phyloP scores from a whole-genome alignment of 306 rosid species.

The Quillaja saponaria region DNA sequence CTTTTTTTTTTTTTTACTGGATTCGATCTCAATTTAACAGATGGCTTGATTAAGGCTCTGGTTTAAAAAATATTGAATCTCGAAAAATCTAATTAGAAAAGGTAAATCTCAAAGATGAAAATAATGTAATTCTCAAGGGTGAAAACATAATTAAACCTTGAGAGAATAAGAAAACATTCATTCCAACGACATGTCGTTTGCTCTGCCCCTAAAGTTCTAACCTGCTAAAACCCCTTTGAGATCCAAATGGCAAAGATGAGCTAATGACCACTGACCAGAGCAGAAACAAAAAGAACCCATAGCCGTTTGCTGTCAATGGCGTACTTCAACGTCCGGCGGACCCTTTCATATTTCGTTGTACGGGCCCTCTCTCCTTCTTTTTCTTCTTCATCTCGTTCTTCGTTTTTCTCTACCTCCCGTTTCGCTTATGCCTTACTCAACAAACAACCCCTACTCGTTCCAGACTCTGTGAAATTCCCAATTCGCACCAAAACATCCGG shows the following conservation, averaged over 20 bases:
- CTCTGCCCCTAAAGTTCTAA: background rate
- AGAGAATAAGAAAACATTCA: too few relatives aligned
- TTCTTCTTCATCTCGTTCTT: slow-evolving; percentile 29
- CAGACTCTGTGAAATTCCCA: slow-evolving; percentile 22
- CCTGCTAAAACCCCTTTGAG: background rate
- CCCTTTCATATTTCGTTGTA: slow-evolving; percentile 40
- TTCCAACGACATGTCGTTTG: too few relatives aligned
- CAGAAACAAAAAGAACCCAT: too few relatives aligned
- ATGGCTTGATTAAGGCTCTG: too few relatives aligned
- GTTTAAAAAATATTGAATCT: too few relatives aligned
- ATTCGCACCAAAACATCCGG: slow-evolving; percentile 59
- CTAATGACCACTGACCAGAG: too few relatives aligned
- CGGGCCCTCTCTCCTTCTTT: slow-evolving; percentile 42
- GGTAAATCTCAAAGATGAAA: too few relatives aligned
- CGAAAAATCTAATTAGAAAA: too few relatives aligned
- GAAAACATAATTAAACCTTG: too few relatives aligned
- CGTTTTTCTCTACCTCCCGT: slow-evolving; percentile 44
- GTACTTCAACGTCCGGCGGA: slow-evolving; percentile 59
- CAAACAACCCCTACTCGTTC: slow-evolving; percentile 36
- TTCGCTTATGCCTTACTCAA: slow-evolving; percentile 41
- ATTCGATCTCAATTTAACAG: too few relatives aligned
- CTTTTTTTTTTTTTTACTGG: too few relatives aligned
- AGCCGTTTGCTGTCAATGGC: slow-evolving; percentile 53
- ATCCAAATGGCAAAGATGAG: background rate
- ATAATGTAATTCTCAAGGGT: too few relatives aligned